These are phyloP conservation scores for Lonicera japonica DNA, from an alignment of 129 eudicot genomes.

Conservation along the genomic window DNA sequence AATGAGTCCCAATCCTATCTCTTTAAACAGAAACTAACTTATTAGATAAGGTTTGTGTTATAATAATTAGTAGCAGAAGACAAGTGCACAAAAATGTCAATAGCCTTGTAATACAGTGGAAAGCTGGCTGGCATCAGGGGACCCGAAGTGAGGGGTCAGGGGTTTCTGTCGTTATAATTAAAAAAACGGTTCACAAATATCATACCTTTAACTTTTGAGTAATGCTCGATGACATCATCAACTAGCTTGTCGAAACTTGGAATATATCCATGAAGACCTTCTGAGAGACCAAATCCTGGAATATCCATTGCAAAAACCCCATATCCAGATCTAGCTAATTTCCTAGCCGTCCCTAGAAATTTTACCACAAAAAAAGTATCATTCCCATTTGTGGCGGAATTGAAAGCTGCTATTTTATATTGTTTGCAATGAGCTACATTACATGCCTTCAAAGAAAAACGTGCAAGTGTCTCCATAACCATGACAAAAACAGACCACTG, in stretches of 20 bases:
- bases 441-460: slow-evolving; percentile 88
- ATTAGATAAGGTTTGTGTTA: no score
- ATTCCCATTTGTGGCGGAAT: slow-evolving; percentile 8
- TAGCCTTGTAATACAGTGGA: no score
- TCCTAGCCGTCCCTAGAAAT: slow-evolving; percentile 72
- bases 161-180: no score
- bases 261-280: slow-evolving; percentile 85
- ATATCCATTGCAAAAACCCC: slow-evolving; percentile 84
- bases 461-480: slow-evolving; percentile 98
- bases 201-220: slow-evolving; percentile 68
- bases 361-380: neutral
- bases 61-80: no score
- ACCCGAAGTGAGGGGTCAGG: no score
- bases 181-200: neutral
- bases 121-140: no score
- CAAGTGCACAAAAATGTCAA: no score
- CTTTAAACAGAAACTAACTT: no score
- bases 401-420: slow-evolving; percentile 1
- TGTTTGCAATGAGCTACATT: slow-evolving; percentile 13
- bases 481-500: slow-evolving; percentile 74
- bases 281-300: slow-evolving; percentile 92
- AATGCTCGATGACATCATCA: slow-evolving; percentile 74
- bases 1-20: no score
- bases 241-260: slow-evolving; percentile 64
- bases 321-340: slow-evolving; percentile 67